These are phyloP conservation scores for Podospora comata DNA, from an alignment of 495 filamentous ascomycete species.

Conservation along the genomic window DNA sequence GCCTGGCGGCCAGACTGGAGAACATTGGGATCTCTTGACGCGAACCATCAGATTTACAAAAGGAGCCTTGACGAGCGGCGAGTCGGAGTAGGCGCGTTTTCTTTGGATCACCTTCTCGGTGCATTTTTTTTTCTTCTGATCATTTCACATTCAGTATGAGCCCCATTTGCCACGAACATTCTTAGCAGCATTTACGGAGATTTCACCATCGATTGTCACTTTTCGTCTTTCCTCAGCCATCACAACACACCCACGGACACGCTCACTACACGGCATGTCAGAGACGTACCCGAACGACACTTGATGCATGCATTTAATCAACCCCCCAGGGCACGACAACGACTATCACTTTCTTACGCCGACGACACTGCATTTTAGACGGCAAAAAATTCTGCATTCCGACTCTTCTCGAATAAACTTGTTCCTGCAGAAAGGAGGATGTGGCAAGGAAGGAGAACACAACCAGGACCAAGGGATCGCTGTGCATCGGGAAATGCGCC, in stretches of 20 bases:
- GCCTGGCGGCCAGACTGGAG: constrained; percentile 57
- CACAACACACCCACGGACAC: neutral
- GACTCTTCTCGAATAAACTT: neutral
- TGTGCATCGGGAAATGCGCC: neutral
- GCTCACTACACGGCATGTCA: neutral
- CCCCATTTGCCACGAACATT: constrained; percentile 13
- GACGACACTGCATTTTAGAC: neutral
- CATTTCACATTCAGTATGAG: constrained; percentile 16
- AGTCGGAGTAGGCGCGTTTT: neutral
- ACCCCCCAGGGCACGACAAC: neutral
- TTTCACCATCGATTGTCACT: neutral
- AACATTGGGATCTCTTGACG: constrained; percentile 39
- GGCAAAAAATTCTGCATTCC: neutral
- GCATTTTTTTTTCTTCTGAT: constrained; percentile 12
- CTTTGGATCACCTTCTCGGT: constrained; percentile 12
- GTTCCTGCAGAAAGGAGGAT: neutral
- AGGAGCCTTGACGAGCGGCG: neutral
- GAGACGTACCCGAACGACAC: neutral
- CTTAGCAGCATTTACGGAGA: constrained; percentile 10
- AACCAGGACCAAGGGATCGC: neutral
- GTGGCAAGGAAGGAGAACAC: neutral
- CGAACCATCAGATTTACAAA: neutral
- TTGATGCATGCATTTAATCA: neutral
- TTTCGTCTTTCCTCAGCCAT: neutral
- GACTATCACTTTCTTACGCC: neutral